Evolutionary conservation across 371 early-diverging fungal genomes (phyloP).

Genomic region (Mucor circinelloides): DNA sequence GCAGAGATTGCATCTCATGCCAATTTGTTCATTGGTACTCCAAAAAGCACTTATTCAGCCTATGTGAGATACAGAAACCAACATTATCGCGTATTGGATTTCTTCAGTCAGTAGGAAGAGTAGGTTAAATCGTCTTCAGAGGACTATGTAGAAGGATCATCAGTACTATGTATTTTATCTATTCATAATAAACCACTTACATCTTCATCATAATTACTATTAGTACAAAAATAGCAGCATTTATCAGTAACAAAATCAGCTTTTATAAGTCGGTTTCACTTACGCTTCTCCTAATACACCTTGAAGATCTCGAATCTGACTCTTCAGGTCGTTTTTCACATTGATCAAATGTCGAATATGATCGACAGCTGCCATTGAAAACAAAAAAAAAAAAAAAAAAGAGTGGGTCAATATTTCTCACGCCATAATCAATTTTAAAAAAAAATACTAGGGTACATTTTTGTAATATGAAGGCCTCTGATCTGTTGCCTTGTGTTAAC

Average conservation of each 20-base stretch:
- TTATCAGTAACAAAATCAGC: neutral
- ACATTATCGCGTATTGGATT: neutral
- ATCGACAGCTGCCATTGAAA: slow-evolving; percentile 40
- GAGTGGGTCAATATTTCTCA: neutral
- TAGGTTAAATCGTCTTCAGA: slow-evolving; percentile 38
- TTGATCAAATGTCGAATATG: slow-evolving; percentile 44
- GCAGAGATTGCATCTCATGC: slow-evolving; percentile 42
- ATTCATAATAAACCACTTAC: slow-evolving; percentile 17
- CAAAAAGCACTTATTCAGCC: slow-evolving; percentile 42
- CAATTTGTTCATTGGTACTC: slow-evolving; percentile 37
- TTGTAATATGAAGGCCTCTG: slow-evolving; percentile 63
- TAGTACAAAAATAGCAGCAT: neutral
- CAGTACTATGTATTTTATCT: neutral
- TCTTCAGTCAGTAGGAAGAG: slow-evolving; percentile 18
- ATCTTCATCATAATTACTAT: slow-evolving; percentile 34
- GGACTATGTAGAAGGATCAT: slow-evolving; percentile 13
- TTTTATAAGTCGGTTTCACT: slow-evolving; percentile 14
- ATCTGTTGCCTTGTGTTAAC: slow-evolving; percentile 62
- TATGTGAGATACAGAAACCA: slow-evolving; percentile 34
- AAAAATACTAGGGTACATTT: slow-evolving; percentile 40
- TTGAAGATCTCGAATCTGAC: slow-evolving; percentile 41
- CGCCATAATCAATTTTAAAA: neutral
- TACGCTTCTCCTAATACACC: slow-evolving; percentile 43
- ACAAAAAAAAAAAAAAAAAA: no score
- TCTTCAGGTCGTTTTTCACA: slow-evolving; percentile 44